Evolutionary conservation across 2,329 filamentous ascomycete species (phyloP), one percentile per base, ranked within the genome.

Genomic region (Orbilia javanica): DNA sequence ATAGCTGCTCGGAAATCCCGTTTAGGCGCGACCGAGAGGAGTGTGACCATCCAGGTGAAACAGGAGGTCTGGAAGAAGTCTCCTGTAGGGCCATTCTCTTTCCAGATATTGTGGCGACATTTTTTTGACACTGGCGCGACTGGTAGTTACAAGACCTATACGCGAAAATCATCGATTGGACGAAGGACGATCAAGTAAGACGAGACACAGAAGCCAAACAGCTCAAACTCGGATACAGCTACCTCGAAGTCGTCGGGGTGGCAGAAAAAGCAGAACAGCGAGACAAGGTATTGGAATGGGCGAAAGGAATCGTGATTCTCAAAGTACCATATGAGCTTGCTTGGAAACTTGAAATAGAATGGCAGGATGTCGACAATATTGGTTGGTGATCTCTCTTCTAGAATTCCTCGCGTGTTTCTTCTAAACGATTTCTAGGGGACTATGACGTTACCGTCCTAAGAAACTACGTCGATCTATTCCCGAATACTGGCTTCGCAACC

Each of bases 241-340:
- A 89, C 4, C 87, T 99, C 0, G 84, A 91, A 7, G 90, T 92
- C 29, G 86, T 93, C 15, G 89, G 91, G 1, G 78, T 87, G 0
- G 89, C 90, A 2, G 86, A 90, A 73, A 98, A 98, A 84, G 83
- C 85, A 0, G 84, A 86, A 18, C 94, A 96, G 83, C 88, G 92
- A 27, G 86, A 89, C 39, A 90, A 92, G 79, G 91, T 97, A 0
- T 85, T 92, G 81, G 91, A 92, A 76, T 86, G 96, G 65, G 94
- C 95, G 0, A 90, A 91, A 79, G 96, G 95, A 79, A 97, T 99
- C 92, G 95, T 99, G 78, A 92, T 97, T 76, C 96, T 99, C 83
- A 94, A 95, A 81, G 94, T 98, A 81, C 93, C 93, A 0, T 97
- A 91, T 84, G 89, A 91, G 79, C 87, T 96, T 15, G 96, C 96